Evolutionary conservation across 2,329 filamentous ascomycete genomes (phyloP).

Genomic region (Calonectria naviculata): DNA sequence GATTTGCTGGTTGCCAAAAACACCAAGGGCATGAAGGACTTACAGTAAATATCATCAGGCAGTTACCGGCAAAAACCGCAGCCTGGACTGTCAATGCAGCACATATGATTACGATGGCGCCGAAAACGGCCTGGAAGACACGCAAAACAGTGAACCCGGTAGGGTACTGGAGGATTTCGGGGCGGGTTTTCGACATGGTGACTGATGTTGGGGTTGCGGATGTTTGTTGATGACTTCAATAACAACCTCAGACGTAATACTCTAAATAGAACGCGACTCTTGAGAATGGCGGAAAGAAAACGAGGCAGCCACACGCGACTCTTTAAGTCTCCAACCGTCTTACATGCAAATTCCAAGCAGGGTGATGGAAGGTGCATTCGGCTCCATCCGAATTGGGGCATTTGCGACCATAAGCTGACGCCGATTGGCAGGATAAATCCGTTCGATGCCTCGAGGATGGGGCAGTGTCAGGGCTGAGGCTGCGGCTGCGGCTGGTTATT

Average conservation of each 20-base stretch:
- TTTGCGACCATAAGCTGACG: neutral
- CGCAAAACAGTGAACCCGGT: slow-evolving; percentile 55
- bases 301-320: neutral
- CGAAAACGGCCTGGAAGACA: slow-evolving; percentile 58
- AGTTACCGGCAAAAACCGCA: slow-evolving; percentile 49
- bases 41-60: slow-evolving; percentile 54
- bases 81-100: slow-evolving; percentile 54
- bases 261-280: too few species aligned
- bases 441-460: neutral
- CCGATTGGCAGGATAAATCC: neutral
- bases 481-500: neutral
- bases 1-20: neutral
- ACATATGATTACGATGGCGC: slow-evolving; percentile 58
- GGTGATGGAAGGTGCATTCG: neutral
- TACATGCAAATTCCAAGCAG: neutral
- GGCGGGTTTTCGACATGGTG: neutral
- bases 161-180: slow-evolving; percentile 53
- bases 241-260: neutral
- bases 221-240: neutral
- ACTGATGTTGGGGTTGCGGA: neutral
- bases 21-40: slow-evolving; percentile 24
- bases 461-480: neutral
- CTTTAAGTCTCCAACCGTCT: neutral
- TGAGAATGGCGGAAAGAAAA: neutral
- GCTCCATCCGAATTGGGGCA: neutral